A percentile compares a stretch with the other conserved stretches of the same genome.
phyloP scores from a whole-genome alignment of 768 basidiomycete species.

The Russula abietina region DNA sequence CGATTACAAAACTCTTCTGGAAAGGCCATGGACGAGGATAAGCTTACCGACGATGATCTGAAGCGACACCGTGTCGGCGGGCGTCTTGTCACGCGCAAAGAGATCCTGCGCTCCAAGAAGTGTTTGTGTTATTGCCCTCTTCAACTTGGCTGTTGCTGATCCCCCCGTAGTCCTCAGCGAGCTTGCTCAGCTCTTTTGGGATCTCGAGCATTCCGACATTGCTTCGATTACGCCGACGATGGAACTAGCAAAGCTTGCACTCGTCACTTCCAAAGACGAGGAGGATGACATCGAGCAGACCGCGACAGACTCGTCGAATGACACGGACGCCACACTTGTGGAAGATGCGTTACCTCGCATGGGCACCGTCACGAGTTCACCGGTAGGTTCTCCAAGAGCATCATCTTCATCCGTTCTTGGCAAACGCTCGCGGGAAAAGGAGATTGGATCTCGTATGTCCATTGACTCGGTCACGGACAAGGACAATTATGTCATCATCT shows the following conservation, averaged over 20 bases:
- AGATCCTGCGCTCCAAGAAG: conserved; percentile 78
- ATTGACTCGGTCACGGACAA: conserved; percentile 46
- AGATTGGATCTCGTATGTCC: conserved; percentile 42
- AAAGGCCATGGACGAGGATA: conserved; percentile 58
- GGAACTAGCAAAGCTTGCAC: conserved; percentile 85
- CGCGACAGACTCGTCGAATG: conserved; percentile 76
- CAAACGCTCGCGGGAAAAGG: conserved; percentile 51
- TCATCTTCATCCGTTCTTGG: conserved; percentile 46
- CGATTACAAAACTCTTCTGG: conserved; percentile 50
- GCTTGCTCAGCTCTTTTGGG: conserved; percentile 70
- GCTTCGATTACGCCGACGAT: conserved; percentile 75
- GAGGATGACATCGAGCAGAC: conserved; percentile 72
- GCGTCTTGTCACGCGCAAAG: conserved; percentile 68
- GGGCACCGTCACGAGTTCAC: conserved; percentile 31
- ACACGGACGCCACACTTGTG: conserved; percentile 84
- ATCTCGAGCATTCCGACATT: conserved; percentile 60
- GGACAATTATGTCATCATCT: conserved; percentile 40
- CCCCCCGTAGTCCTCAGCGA: conserved; percentile 61
- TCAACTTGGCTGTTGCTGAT: conserved; percentile 19
- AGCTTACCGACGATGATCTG: conserved; percentile 73
- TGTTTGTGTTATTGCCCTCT: conserved; percentile 41
- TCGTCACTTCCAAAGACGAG: conserved; percentile 87
- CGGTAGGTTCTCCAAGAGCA: conserved; percentile 26
- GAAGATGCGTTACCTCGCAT: conserved; percentile 48
- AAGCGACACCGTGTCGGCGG: conserved; percentile 85